These are phyloP conservation scores for Jamesozyma spencerorum DNA, from an alignment of 805 yeast genomes.

Conservation along the genomic window DNA sequence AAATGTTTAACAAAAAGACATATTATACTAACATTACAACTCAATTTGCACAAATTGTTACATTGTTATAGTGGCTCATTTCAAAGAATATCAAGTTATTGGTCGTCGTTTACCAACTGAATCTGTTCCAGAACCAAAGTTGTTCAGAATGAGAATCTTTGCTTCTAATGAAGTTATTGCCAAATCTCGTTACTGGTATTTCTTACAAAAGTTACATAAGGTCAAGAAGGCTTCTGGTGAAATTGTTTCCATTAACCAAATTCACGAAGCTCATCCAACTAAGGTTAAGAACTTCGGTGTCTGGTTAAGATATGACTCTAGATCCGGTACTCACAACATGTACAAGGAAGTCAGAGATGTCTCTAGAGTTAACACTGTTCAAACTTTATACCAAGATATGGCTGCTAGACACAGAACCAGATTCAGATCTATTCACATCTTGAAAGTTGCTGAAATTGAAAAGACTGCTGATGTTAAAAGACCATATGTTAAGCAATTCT, in stretches of 20 bases:
- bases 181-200: conserved; percentile 99
- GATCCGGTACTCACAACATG: conserved; percentile 99
- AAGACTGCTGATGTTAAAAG: conserved; percentile 98
- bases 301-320: conserved; percentile 99
- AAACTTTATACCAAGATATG: conserved; percentile 97
- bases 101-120: conserved; percentile 99
- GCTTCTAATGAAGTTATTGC: conserved; percentile 99
- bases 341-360: conserved; percentile 99
- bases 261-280: conserved; percentile 94
- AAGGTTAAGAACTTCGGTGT: conserved; percentile 99
- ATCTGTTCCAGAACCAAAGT: conserved; percentile 98
- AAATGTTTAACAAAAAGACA: neutral
- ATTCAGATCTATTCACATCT: conserved; percentile 98
- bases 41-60: conserved; percentile 11
- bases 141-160: conserved; percentile 99
- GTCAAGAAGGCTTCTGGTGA: conserved; percentile 99
- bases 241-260: conserved; percentile 84
- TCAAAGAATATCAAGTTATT: conserved; percentile 98
- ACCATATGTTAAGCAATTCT: conserved; percentile 96
- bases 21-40: conserved; percentile 3
- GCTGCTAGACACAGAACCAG: conserved; percentile 99
- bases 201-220: conserved; percentile 98
- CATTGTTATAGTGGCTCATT: conserved; percentile 63
- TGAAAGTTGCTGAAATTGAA: conserved; percentile 98
- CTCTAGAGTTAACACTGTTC: conserved; percentile 97